Percentiles rank a stretch among this genome's conserved stretches.
These are phyloP conservation scores for Tephrocybe sp. DNA, from an alignment of 768 basidiomycete species.

Conservation along the genomic window DNA sequence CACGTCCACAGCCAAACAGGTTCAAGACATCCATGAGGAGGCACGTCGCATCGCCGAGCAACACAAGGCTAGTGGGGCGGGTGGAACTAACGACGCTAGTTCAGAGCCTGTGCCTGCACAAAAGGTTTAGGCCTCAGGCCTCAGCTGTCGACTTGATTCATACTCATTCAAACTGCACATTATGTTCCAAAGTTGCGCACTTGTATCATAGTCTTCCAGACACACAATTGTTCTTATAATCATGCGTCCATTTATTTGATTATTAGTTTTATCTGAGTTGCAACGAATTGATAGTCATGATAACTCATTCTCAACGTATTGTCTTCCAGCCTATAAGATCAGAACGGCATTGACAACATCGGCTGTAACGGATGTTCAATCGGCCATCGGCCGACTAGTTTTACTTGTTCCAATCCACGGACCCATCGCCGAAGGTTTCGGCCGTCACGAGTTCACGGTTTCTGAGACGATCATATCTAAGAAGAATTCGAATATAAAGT, in stretches of 20 bases:
- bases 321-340: too few species aligned
- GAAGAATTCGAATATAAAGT: neutral
- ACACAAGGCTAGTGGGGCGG: conserved; percentile 40
- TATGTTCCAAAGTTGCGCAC: too few species aligned
- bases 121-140: neutral
- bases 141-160: too few species aligned
- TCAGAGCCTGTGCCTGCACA: conserved; percentile 5
- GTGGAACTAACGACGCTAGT: neutral
- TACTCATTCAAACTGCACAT: too few species aligned
- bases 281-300: too few species aligned
- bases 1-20: conserved; percentile 85
- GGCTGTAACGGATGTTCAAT: neutral
- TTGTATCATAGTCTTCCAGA: neutral
- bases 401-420: neutral
- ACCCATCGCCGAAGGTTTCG: conserved; percentile 4
- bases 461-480: neutral
- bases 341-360: conserved; percentile 1
- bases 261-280: too few species aligned
- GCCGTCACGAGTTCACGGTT: neutral
- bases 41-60: conserved; percentile 75
- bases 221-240: too few species aligned
- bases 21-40: conserved; percentile 91
- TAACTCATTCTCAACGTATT: too few species aligned
- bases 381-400: conserved; percentile 4
- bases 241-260: too few species aligned